Percentiles rank a stretch among this genome's conserved stretches.
These are phyloP conservation scores for Rhododendron ferrugineum DNA, from an alignment of 148 eudicot species.

Conservation along the genomic window DNA sequence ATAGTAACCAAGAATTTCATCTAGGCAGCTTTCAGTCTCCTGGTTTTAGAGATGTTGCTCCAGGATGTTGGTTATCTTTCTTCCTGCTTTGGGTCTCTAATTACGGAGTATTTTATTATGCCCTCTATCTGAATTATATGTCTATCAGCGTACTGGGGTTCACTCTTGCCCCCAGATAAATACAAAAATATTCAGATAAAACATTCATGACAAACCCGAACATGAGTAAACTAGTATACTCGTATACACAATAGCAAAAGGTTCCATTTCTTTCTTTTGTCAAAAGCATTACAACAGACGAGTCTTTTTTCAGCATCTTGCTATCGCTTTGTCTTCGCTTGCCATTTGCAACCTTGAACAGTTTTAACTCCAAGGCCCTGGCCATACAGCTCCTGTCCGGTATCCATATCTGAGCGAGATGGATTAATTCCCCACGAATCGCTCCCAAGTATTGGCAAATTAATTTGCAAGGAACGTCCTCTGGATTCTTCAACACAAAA, in stretches of 20 bases:
- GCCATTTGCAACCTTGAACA: background rate
- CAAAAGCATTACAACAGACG: background rate
- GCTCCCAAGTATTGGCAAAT: background rate
- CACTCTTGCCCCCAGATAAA: background rate
- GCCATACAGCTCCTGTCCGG: background rate
- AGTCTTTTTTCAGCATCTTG: background rate
- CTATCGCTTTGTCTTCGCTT: background rate
- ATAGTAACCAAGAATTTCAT: background rate
- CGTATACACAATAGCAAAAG: too few species aligned
- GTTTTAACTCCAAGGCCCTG: background rate
- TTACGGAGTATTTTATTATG: too few species aligned
- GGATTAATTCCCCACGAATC: background rate
- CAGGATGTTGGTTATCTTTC: background rate
- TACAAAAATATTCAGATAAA: background rate
- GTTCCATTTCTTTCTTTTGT: background rate
- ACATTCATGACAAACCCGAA: background rate
- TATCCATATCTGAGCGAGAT: background rate
- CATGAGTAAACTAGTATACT: background rate
- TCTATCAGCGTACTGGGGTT: background rate
- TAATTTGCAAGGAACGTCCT: background rate
- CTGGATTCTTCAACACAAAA: background rate
- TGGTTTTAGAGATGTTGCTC: too few species aligned
- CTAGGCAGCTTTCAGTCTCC: background rate
- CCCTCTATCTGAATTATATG: background rate
- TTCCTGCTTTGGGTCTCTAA: background rate